Evolutionary conservation across 306 rosid genomes (phyloP).

Genomic region (Astragalus membranaceus): DNA sequence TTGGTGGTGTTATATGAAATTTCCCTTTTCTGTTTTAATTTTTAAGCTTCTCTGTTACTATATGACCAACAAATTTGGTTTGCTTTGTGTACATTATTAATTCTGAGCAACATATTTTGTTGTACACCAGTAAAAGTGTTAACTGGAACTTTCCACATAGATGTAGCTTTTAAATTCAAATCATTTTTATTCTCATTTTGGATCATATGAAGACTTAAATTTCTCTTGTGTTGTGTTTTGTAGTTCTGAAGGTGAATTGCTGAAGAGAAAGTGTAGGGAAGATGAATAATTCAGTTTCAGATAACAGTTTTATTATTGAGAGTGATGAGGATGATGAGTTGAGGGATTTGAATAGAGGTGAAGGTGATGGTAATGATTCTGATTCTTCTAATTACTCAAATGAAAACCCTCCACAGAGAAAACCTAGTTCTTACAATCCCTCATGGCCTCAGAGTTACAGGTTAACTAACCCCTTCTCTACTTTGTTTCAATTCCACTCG

Average conservation of each 20-base stretch:
- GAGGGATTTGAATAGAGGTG: constrained; percentile 44
- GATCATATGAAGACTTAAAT: neutral
- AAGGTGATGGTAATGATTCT: constrained; percentile 56
- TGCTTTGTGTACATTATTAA: too few relatives aligned
- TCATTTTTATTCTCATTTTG: constrained; percentile 6
- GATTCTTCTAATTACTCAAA: constrained; percentile 64
- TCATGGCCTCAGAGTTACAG: constrained; percentile 99
- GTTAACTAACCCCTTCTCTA: constrained; percentile 25
- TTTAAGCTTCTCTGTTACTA: too few relatives aligned
- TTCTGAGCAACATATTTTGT: too few relatives aligned
- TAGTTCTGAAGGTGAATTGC: constrained; percentile 15
- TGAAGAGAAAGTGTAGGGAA: too few relatives aligned
- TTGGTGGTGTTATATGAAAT: too few relatives aligned
- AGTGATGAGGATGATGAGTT: constrained; percentile 76
- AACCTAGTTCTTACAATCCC: constrained; percentile 59
- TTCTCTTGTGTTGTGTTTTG: neutral
- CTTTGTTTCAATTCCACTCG: constrained; percentile 4
- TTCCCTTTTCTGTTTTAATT: too few relatives aligned
- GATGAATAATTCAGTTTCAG: constrained; percentile 75
- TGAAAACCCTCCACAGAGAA: constrained; percentile 49
- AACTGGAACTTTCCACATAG: neutral
- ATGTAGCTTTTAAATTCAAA: neutral
- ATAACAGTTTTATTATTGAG: constrained; percentile 67
- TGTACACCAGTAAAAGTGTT: neutral
- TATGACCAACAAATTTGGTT: too few relatives aligned